These are phyloP conservation scores for Orbilia ellipsospora DNA, from an alignment of 2,329 filamentous ascomycete genomes.

Conservation along the genomic window DNA sequence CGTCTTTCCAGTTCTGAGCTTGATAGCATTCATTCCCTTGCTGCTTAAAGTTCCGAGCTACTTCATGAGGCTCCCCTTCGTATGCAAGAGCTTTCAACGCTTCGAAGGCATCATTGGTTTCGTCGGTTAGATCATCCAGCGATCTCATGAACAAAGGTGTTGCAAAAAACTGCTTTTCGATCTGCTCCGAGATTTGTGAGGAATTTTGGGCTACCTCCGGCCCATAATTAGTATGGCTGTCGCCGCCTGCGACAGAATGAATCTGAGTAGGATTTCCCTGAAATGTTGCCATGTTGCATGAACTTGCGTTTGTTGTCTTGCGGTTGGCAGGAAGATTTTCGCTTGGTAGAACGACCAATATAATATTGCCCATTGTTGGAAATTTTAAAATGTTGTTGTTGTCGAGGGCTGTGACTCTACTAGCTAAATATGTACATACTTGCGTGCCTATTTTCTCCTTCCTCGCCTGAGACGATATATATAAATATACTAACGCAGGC, in stretches of 20 bases:
- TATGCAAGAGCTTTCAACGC: constrained; percentile 91
- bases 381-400: no score
- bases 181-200: not conserved
- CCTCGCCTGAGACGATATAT: no score
- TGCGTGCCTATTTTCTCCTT: no score
- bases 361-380: no score
- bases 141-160: constrained; percentile 96
- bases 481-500: no score
- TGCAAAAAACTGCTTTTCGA: constrained; percentile 58
- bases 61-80: constrained; percentile 87
- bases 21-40: constrained; percentile 90
- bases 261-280: not conserved
- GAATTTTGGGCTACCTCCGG: constrained; percentile 5
- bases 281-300: no score
- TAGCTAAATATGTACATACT: no score
- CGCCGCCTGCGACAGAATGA: not conserved
- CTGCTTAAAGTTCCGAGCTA: constrained; percentile 80
- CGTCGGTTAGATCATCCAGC: constrained; percentile 81
- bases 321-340: no score
- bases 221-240: constrained; percentile 17
- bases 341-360: no score
- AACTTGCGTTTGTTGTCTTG: no score
- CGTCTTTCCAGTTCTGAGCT: constrained; percentile 79
- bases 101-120: constrained; percentile 68
- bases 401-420: no score